Base-by-base conservation (phyloP, 441 rosid species). In the Codiaeum variegatum region DNA sequence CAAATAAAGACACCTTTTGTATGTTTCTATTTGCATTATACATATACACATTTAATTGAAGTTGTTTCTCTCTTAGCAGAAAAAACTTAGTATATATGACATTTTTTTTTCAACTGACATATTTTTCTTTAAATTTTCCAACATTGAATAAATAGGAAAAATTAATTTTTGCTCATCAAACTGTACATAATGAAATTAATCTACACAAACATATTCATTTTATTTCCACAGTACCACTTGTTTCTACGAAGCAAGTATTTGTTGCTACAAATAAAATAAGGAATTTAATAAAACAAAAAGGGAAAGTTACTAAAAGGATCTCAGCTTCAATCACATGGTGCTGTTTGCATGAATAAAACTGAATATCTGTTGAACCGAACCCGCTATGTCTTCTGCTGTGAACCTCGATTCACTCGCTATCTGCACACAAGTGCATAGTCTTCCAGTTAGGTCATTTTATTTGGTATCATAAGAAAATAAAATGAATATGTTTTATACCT, bases 331-430 rank as follows among this genome's bases (percentile, higher is more conserved):
- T 83, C 77, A 87, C 71, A 85, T 82, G 79, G 70, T 68, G 71
- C 86, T 81, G 79, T 86, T 88, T 83, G 93, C 90, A 75, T 91
- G 97, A 75, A 94, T 89, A 76, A 89, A 94, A 70, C 85, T 79
- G 84, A 92, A 88, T 75, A 94, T 91, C 66, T 92, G 93, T 75
- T 92, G 98, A 62, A 91, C 96, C 6, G 97, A 91, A 72, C 84
- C 85, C 19, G 98, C 98, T 69, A 92, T 92, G 58, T 91, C 97
- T 80, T 92, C 97, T 38, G 98, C 97, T 7, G 91, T 82, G 70
- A 85, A 86, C 82, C 91, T 80, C 23, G 87, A 73, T 73, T 88
- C 97, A 70, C 86, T 82, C 56, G 81, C 86, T 68, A 91, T 83
- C 97, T 92, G 88, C 70, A 80, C 18, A 59, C 2, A 67, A 13